Conservation (phyloP, 2,329 filamentous ascomycete species). For the Pseudogymnoascus sp. region DNA sequence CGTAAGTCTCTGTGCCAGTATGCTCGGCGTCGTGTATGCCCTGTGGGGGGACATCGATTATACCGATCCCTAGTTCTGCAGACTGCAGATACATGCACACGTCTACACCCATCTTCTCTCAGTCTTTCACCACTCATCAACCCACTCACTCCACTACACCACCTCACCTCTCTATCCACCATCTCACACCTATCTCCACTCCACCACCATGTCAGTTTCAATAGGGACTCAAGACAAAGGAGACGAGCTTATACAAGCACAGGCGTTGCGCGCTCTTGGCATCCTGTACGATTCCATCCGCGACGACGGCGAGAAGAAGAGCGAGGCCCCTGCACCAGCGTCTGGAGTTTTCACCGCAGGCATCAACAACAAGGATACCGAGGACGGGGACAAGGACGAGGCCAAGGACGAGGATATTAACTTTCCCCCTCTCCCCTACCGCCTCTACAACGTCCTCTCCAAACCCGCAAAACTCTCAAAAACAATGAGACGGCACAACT, state of each 20-base stretch:
- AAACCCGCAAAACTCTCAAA: not conserved
- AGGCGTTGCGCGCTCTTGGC: slow-evolving; percentile 9
- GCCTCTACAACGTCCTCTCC: not conserved
- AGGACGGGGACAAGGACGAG: not conserved
- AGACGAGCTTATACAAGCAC: slow-evolving; percentile 13
- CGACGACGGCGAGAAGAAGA: not conserved
- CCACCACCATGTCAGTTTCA: not conserved
- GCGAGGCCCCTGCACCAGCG: not conserved
- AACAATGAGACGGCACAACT: not conserved
- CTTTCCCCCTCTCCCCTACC: not conserved
- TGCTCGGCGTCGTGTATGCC: slow-evolving; percentile 29
- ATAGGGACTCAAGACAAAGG: slow-evolving; percentile 4
- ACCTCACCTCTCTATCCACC: not conserved
- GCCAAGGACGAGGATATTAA: not conserved
- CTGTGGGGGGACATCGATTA: slow-evolving; percentile 19
- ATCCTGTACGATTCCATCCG: slow-evolving; percentile 11
- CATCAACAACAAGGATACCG: not conserved
- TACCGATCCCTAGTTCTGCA: slow-evolving; percentile 10
- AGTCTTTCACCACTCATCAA: not conserved
- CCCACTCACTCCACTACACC: not conserved
- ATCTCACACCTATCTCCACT: not conserved
- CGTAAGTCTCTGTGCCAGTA: slow-evolving; percentile 27
- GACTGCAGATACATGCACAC: not conserved
- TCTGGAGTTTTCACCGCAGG: not conserved
- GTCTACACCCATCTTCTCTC: slow-evolving; percentile 3